These are phyloP conservation scores for Coemansia sp. DNA, from an alignment of 192 early-diverging fungal genomes.

Conservation along the genomic window DNA sequence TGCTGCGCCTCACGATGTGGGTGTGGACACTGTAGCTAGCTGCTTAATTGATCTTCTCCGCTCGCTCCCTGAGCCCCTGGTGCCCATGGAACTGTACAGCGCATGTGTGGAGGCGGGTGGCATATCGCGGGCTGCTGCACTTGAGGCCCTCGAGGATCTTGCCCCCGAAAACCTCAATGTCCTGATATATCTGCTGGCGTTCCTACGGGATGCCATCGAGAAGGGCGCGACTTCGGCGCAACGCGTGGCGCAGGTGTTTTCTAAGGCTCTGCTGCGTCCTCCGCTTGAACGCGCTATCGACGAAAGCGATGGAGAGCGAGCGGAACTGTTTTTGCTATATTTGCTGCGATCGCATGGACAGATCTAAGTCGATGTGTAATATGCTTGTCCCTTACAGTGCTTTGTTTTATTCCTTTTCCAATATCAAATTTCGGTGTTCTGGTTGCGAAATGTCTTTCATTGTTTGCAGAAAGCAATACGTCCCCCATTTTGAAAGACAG, in stretches of 20 bases:
- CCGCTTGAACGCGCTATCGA: constrained; percentile 4
- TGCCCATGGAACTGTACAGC: constrained; percentile 63
- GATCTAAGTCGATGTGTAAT: constrained; percentile 8
- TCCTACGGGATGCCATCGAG: constrained; percentile 65
- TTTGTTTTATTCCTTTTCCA: no score
- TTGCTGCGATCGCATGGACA: constrained; percentile 32
- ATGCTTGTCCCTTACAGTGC: neutral
- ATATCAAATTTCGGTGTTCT: no score
- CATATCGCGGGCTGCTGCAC: constrained; percentile 40
- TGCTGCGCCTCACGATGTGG: constrained; percentile 51
- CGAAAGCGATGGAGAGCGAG: constrained; percentile 7
- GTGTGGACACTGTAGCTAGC: constrained; percentile 70
- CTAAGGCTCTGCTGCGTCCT: constrained; percentile 30
- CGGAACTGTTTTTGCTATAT: constrained; percentile 30
- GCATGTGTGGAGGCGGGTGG: constrained; percentile 63
- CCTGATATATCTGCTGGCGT: constrained; percentile 77
- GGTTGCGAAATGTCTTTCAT: no score
- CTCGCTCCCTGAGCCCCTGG: constrained; percentile 70
- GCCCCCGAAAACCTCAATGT: constrained; percentile 71
- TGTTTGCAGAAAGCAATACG: no score
- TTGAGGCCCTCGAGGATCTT: constrained; percentile 61
- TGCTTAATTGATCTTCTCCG: constrained; percentile 68
- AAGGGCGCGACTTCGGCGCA: constrained; percentile 33
- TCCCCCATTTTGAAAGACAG: no score
- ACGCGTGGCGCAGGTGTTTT: constrained; percentile 37